Conservation (phyloP, 2,329 filamentous ascomycete species). For the Tympanopsis confertula region DNA sequence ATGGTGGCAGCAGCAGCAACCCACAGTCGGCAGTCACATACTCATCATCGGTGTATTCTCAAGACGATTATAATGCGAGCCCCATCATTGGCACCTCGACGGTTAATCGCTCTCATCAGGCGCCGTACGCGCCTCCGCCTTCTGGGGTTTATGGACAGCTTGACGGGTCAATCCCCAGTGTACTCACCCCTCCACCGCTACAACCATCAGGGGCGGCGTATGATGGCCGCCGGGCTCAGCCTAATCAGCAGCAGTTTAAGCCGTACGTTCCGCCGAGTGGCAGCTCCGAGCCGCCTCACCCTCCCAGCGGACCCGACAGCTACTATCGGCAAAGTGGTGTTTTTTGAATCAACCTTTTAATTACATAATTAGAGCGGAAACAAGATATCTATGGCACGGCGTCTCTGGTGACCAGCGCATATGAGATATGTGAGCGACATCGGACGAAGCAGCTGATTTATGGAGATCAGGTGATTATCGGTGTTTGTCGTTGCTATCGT, state of each 20-base stretch:
- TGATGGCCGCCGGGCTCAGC: not conserved
- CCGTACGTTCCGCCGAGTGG: not conserved
- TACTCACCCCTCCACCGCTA: not conserved
- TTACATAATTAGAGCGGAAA: not conserved
- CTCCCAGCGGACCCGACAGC: not conserved
- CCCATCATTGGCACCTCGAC: not conserved
- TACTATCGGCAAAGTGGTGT: not conserved
- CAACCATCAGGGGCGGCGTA: not conserved
- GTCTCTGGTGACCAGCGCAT: not conserved
- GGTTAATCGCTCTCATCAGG: not conserved
- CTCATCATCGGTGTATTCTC: slow-evolving; percentile 33
- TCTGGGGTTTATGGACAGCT: not conserved
- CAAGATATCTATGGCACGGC: not conserved
- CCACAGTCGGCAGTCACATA: slow-evolving; percentile 29
- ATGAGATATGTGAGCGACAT: not conserved
- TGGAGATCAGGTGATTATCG: no score
- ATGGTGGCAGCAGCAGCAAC: slow-evolving; percentile 22
- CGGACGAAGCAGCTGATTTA: no score
- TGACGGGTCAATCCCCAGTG: not conserved
- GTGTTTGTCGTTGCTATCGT: no score
- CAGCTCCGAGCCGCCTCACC: not conserved
- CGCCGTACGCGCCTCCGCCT: not conserved
- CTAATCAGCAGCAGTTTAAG: slow-evolving; percentile 1
- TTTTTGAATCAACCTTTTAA: not conserved
- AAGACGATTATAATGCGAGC: slow-evolving; percentile 27